phyloP scores from a whole-genome alignment of 1,284 basidiomycete species.

The Mycena sp. region DNA sequence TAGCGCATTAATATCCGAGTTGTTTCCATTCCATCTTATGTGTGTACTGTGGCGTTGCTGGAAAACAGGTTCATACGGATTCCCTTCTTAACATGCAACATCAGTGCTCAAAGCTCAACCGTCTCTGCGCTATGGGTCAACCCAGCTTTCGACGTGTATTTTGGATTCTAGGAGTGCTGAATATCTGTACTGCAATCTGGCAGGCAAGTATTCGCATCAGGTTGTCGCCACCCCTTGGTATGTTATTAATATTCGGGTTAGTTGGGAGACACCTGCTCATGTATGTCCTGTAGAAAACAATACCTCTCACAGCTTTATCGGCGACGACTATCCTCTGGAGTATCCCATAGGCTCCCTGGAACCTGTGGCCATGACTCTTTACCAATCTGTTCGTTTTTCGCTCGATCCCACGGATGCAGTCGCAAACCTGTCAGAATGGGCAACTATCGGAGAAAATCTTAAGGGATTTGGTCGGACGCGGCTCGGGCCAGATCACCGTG shows the following conservation, averaged over 20 bases:
- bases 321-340: slow-evolving; percentile 24
- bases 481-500: slow-evolving; percentile 29
- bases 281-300: neutral
- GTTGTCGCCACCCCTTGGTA: too few species aligned
- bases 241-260: too few species aligned
- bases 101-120: too few species aligned
- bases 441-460: slow-evolving; percentile 9
- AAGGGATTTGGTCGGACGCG: slow-evolving; percentile 23
- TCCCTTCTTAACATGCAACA: too few species aligned
- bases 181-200: neutral
- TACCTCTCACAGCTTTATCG: slow-evolving; percentile 18
- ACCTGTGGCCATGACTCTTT: slow-evolving; percentile 25
- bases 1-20: too few species aligned
- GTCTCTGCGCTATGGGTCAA: neutral
- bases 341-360: slow-evolving; percentile 18
- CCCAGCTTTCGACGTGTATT: neutral
- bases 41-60: too few species aligned
- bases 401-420: slow-evolving; percentile 19
- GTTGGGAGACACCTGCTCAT: too few species aligned
- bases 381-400: slow-evolving; percentile 25
- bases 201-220: neutral
- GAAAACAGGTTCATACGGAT: too few species aligned
- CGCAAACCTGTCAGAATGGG: slow-evolving; percentile 14
- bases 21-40: too few species aligned
- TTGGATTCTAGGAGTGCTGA: neutral